Evolutionary conservation across 192 early-diverging fungal genomes (phyloP).

Genomic region (Umbelopsis sp.): DNA sequence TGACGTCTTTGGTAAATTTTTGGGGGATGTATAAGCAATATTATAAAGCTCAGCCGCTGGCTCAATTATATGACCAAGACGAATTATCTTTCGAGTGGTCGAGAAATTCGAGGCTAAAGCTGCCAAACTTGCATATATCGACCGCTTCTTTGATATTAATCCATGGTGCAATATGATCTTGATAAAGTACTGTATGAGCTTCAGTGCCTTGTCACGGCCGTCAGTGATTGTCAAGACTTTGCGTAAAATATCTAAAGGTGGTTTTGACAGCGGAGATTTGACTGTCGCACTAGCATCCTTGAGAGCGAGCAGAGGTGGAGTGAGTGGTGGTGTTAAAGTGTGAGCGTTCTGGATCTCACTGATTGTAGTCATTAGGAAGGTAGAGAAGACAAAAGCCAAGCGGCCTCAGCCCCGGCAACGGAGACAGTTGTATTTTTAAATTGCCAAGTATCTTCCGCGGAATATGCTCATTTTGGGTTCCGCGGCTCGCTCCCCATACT

Average conservation of each 20-base stretch:
- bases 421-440: neutral
- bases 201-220: slow-evolving; percentile 85
- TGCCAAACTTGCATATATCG: slow-evolving; percentile 28
- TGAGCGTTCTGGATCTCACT: neutral
- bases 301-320: slow-evolving; percentile 2
- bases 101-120: slow-evolving; percentile 72
- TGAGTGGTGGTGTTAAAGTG: slow-evolving; percentile 9
- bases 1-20: neutral
- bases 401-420: neutral
- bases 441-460: slow-evolving; percentile 15
- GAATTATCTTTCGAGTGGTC: slow-evolving; percentile 72
- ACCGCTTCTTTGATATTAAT: slow-evolving; percentile 32
- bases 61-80: slow-evolving; percentile 71
- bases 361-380: slow-evolving; percentile 1
- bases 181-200: slow-evolving; percentile 74
- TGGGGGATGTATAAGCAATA: slow-evolving; percentile 20
- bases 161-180: slow-evolving; percentile 68
- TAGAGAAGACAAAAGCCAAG: neutral
- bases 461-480: neutral
- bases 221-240: slow-evolving; percentile 71
- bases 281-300: neutral
- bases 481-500: neutral
- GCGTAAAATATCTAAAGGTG: slow-evolving; percentile 48
- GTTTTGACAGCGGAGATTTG: neutral
- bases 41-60: slow-evolving; percentile 60